Evolutionary conservation across 129 eudicot species (phyloP).

Genomic region (Tagetes erecta): DNA sequence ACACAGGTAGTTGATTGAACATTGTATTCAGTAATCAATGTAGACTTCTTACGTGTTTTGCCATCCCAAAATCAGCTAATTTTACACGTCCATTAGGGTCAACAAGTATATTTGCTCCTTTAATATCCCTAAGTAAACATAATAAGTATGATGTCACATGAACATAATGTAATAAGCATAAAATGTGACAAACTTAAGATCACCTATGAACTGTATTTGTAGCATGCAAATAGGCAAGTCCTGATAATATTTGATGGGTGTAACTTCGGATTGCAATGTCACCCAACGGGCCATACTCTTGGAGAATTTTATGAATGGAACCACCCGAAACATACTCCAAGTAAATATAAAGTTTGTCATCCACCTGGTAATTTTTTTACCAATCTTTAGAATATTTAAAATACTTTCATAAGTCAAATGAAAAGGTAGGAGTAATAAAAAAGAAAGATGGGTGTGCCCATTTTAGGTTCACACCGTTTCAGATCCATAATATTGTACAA

Average conservation of each 20-base stretch:
- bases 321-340: conserved; percentile 85
- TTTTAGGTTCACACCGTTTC: conserved; percentile 42
- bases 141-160: conserved; percentile 2
- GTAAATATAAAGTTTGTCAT: conserved; percentile 62
- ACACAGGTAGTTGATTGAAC: neutral
- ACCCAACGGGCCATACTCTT: conserved; percentile 64
- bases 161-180: neutral
- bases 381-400: conserved; percentile 4
- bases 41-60: conserved; percentile 57
- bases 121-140: conserved; percentile 52
- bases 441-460: neutral
- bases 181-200: neutral
- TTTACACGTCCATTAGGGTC: conserved; percentile 68
- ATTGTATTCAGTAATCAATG: conserved; percentile 1
- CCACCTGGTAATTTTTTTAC: conserved; percentile 44
- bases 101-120: conserved; percentile 76
- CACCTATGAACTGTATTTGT: conserved; percentile 69
- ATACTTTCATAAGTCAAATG: conserved; percentile 2
- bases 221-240: conserved; percentile 69
- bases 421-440: neutral
- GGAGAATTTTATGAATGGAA: conserved; percentile 74
- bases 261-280: conserved; percentile 65
- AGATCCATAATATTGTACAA: conserved; percentile 61
- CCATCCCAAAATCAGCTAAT: conserved; percentile 82
- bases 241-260: conserved; percentile 61